A percentile compares a stretch with the other conserved stretches of the same genome.
Evolutionary conservation across 176 grass and related monocot genomes (phyloP).

Genomic region (Carex littledalei): DNA sequence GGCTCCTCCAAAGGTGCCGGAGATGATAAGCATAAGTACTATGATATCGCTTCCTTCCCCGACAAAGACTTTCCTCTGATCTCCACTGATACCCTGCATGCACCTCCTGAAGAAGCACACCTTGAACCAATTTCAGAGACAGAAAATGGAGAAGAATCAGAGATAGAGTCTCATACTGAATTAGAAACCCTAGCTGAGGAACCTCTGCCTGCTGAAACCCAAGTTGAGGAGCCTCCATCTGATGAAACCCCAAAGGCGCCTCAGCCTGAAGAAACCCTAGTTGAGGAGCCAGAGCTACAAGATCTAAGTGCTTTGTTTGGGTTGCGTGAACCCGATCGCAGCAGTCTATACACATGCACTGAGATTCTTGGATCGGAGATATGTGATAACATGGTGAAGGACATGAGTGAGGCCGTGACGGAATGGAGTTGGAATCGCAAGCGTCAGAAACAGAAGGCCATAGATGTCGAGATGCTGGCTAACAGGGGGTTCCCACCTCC

Average conservation of each 20-base stretch:
- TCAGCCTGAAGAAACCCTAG: background rate
- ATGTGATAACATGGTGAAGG: conserved; percentile 7
- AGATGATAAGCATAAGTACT: background rate
- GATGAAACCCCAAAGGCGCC: background rate
- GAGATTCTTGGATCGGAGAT: conserved; percentile 1
- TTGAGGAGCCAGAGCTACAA: background rate
- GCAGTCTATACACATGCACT: conserved; percentile 5
- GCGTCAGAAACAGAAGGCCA: background rate
- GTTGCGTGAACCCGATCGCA: background rate
- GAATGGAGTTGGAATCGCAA: conserved; percentile 10
- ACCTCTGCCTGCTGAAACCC: background rate
- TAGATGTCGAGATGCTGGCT: background rate
- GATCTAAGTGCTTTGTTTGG: background rate
- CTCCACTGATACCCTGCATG: background rate
- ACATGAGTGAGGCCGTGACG: background rate
- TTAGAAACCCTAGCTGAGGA: background rate
- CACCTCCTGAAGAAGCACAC: background rate
- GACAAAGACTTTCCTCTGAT: background rate
- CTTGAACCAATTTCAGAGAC: background rate
- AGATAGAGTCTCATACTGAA: background rate
- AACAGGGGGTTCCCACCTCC: background rate
- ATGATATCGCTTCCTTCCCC: background rate
- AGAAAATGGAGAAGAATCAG: background rate
- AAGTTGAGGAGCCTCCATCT: background rate
- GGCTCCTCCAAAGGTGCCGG: background rate